phyloP scores from a whole-genome alignment of 257 asterid genomes.

The Solanum paucissectum region DNA sequence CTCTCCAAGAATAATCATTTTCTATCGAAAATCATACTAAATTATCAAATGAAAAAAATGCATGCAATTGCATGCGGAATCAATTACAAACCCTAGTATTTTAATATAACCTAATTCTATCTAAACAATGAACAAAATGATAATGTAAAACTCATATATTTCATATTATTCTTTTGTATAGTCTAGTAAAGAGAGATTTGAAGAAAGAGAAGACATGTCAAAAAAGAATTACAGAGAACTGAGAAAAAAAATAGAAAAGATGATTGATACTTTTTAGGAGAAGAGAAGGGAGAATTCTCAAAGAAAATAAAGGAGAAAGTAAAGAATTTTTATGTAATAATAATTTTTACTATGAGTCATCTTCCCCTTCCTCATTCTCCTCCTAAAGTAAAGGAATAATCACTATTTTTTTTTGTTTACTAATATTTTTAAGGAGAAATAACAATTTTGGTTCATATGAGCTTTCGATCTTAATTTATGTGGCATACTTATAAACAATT shows the following conservation, averaged over 20 bases:
- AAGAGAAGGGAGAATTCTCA: constrained; percentile 49
- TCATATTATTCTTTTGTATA: neutral
- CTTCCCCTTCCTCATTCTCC: neutral
- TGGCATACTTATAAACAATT: neutral
- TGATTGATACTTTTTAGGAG: constrained; percentile 51
- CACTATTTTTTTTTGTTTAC: neutral
- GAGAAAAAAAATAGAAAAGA: neutral
- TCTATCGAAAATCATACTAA: neutral
- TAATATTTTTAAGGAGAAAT: neutral
- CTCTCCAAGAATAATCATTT: constrained; percentile 44
- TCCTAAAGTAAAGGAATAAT: neutral
- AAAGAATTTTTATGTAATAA: neutral
- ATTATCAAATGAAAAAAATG: neutral
- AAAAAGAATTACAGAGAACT: neutral
- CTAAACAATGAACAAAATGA: neutral
- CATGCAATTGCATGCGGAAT: neutral
- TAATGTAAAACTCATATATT: neutral
- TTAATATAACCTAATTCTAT: neutral
- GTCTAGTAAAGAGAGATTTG: neutral
- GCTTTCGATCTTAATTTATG: neutral
- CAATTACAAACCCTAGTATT: neutral
- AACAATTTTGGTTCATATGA: neutral
- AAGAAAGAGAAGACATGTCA: neutral
- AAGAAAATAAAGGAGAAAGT: constrained; percentile 17
- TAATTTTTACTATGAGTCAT: neutral